Evolutionary conservation across 257 asterid genomes (phyloP).

Genomic region (Nicotiana sylvestris): DNA sequence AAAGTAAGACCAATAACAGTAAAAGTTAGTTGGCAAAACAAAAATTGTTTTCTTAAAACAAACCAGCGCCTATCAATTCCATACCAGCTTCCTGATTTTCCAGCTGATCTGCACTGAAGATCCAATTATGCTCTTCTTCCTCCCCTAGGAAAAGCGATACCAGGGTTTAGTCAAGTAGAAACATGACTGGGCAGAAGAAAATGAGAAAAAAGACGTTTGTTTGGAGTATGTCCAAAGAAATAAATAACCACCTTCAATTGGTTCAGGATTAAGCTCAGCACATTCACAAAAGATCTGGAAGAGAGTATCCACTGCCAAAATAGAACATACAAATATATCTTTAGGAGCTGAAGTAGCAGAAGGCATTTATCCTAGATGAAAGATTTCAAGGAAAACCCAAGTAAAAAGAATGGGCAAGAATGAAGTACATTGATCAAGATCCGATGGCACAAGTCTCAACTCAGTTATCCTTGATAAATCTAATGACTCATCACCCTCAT

Average conservation of each 20-base stretch:
- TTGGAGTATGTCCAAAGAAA: not conserved
- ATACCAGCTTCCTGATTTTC: slow-evolving; percentile 48
- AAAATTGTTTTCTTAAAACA: not conserved
- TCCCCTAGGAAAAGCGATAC: slow-evolving; percentile 38
- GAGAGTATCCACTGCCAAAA: slow-evolving; percentile 65
- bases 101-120: slow-evolving; percentile 78
- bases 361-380: not conserved
- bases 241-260: slow-evolving; percentile 45
- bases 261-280: slow-evolving; percentile 96
- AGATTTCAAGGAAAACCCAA: not conserved
- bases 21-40: not conserved
- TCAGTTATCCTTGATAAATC: slow-evolving; percentile 69
- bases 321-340: not conserved
- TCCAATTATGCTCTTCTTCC: slow-evolving; percentile 68
- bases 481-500: slow-evolving; percentile 43
- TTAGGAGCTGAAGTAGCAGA: not conserved
- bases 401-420: not conserved
- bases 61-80: not conserved
- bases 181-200: not conserved
- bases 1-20: slow-evolving; percentile 1
- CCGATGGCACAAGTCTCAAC: slow-evolving; percentile 91
- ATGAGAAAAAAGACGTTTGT: not conserved
- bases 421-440: slow-evolving; percentile 61
- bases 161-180: not conserved
- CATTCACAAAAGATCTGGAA: slow-evolving; percentile 83